Percentiles rank a stretch among this genome's conserved stretches.
Evolutionary conservation across 371 early-diverging fungal species (phyloP).

Genomic region (Mortierella sp.): DNA sequence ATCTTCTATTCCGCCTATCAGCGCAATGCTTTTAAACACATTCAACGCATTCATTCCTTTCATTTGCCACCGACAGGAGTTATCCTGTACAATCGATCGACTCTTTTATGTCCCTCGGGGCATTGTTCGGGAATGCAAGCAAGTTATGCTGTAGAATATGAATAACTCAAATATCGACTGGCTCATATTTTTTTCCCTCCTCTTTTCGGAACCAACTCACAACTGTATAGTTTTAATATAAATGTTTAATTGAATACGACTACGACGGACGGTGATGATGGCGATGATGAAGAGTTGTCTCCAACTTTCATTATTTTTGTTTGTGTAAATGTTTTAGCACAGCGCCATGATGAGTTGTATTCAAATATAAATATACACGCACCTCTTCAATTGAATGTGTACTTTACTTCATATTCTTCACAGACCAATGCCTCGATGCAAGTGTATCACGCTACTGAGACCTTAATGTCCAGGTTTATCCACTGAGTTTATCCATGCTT

Average conservation of each 20-base stretch:
- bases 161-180: too few species aligned
- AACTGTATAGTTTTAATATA: too few species aligned
- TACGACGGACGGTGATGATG: too few species aligned
- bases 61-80: not conserved
- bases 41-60: not conserved
- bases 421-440: not conserved
- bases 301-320: too few species aligned
- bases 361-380: not conserved
- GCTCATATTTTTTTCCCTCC: too few species aligned
- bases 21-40: not conserved
- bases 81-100: too few species aligned
- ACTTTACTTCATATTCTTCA: too few species aligned
- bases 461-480: not conserved
- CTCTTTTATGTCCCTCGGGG: not conserved
- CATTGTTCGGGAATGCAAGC: not conserved
- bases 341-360: not conserved
- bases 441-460: too few species aligned
- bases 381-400: too few species aligned
- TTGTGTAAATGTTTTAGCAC: not conserved
- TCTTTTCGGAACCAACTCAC: too few species aligned
- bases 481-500: conserved; percentile 3
- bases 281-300: too few species aligned
- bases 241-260: too few species aligned
- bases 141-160: not conserved
- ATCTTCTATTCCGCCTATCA: conserved; percentile 14